A percentile compares a stretch with the other conserved stretches of the same genome.
Evolutionary conservation across 768 basidiomycete genomes (phyloP).

Genomic region (Termitomyces heimii): DNA sequence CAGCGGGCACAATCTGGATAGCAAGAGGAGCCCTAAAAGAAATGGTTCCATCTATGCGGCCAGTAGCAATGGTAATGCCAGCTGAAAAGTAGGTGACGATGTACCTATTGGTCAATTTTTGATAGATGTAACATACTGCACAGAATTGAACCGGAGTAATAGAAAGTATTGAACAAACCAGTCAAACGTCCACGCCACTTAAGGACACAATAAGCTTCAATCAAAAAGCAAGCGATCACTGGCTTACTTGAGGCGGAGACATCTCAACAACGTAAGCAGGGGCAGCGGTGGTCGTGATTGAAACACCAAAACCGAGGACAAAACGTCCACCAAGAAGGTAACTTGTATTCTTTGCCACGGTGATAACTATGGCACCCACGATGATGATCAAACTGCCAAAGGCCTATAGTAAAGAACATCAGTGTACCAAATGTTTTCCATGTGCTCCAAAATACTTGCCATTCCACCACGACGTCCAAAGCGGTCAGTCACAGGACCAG

Average conservation of each 20-base stretch:
- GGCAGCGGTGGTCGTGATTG: conserved; percentile 37
- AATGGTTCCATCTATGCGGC: conserved; percentile 24
- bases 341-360: conserved; percentile 32
- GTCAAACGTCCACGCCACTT: conserved; percentile 47
- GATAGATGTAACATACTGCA: conserved; percentile 24
- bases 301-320: conserved; percentile 49
- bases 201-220: not conserved
- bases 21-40: conserved; percentile 49
- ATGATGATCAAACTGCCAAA: conserved; percentile 34
- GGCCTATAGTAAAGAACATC: conserved; percentile 20
- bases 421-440: not conserved
- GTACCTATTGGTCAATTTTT: not conserved
- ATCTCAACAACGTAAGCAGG: conserved; percentile 52
- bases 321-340: conserved; percentile 50
- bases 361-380: conserved; percentile 37
- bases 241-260: conserved; percentile 43
- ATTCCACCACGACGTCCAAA: conserved; percentile 41
- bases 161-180: conserved; percentile 38
- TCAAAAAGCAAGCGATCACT: not conserved
- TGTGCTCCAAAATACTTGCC: conserved; percentile 16
- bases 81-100: conserved; percentile 14
- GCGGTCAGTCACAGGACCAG: conserved; percentile 35
- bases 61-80: conserved; percentile 39
- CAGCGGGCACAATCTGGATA: conserved; percentile 45
- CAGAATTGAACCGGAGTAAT: conserved; percentile 37